These are phyloP conservation scores for Phytophthora cactorum DNA, from an alignment of 352 stramenopile species.

Conservation along the genomic window DNA sequence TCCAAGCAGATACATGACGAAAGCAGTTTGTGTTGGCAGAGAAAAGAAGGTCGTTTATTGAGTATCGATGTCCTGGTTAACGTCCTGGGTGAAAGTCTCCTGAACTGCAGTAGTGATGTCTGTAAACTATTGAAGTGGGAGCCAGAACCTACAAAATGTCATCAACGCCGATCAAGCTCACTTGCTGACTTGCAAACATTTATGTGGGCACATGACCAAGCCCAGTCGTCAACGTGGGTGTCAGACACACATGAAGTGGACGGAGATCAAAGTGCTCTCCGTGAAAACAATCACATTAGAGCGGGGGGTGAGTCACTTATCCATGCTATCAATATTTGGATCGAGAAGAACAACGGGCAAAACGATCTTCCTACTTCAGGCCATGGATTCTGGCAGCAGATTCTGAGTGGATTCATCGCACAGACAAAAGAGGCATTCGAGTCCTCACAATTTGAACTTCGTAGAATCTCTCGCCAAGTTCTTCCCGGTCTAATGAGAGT, in stretches of 20 bases:
- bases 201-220: constrained; percentile 29
- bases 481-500: constrained; percentile 62
- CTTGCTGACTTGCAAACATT: constrained; percentile 10
- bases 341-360: constrained; percentile 22
- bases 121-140: constrained; percentile 14
- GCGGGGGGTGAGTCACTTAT: constrained; percentile 24
- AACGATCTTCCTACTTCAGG: not conserved
- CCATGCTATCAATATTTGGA: constrained; percentile 21
- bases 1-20: constrained; percentile 28
- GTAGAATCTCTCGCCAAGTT: constrained; percentile 64
- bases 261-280: not conserved
- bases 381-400: constrained; percentile 37
- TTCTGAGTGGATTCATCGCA: constrained; percentile 46
- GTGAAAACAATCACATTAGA: not conserved
- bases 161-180: not conserved
- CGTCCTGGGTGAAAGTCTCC: constrained; percentile 45
- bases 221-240: constrained; percentile 47
- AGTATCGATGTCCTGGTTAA: constrained; percentile 63
- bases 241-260: constrained; percentile 8
- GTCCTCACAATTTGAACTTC: constrained; percentile 73
- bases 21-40: constrained; percentile 59
- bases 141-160: not conserved
- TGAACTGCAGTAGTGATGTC: constrained; percentile 6
- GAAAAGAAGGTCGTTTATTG: constrained; percentile 71
- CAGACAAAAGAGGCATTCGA: constrained; percentile 52